Base-by-base conservation (phyloP, 108 stramenopile species). In the Fragilariopsis cylindrus region DNA sequence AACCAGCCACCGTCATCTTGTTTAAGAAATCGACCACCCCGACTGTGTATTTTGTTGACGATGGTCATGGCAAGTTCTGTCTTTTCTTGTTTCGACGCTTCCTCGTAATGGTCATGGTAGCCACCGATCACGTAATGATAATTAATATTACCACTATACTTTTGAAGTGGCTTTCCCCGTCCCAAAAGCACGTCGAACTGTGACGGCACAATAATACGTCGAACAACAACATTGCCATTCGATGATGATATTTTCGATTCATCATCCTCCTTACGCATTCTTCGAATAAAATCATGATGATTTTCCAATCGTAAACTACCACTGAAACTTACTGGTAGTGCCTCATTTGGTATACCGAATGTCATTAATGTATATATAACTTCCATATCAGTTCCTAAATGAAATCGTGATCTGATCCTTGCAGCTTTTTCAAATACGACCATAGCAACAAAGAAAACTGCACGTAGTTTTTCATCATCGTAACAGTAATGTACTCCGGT, bases 11-110 rank as follows among this genome's bases (percentile, higher is more conserved):
- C 52, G 4, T 65, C 70, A 48, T 80, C 70, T 65, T 76, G 57
- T 65, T 79, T 76, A 9, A 85, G 69, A 48, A 85, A 85, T 7
- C 74, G 70, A 12, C 84, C 84, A 55, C 67, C 69, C 42, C 63
- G 18, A n/a, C 43, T 44, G 12, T 72, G 72, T 2, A 78, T 72
- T 18, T 57, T 56, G 40, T 6, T 63, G 3, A 81, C 62, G 19
- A 81, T 67, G 7, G 16, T 42, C 4, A 71, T 62, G 4, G 80
- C 70, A 21, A 81, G 70, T 3, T 45, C 57, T 7, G 69, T 63
- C 53, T 80, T 80, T 16, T 71, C 49, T 7, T 18, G 12, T 69
- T 73, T 73, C 15, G 44, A 48, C 21, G 72, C 44, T 18, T 43
- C 41, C 53, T 73, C 72, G 21, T 79, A 79, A 6, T 47, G 64